Evolutionary conservation across 495 filamentous ascomycete species (phyloP), one percentile per base, ranked within the genome.

Genomic region (Staphylotrichum tortipilum): DNA sequence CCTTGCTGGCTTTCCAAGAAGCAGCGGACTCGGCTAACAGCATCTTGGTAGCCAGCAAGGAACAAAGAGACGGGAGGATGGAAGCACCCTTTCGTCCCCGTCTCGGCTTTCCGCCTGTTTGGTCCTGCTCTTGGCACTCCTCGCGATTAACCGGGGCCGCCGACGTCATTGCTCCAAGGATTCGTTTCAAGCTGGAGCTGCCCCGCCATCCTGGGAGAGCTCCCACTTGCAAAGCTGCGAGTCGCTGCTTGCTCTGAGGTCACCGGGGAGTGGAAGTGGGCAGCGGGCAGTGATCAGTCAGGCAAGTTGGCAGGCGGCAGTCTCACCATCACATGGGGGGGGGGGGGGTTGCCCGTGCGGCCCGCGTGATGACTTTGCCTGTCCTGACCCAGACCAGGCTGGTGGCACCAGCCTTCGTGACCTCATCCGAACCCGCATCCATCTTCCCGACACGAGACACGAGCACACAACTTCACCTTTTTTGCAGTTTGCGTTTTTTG

Each of bases 151-250:
- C 52, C 41, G 55, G 57, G 56, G 51, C 58, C 58, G 49, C 53
- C 55, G 53, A 65, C 60, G 62, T 65, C 62, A 65, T 63, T 49
- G 49, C 18, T n/a, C n/a, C n/a, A n/a, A n/a, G n/a, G n/a, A n/a
- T n/a, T n/a, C n/a, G n/a, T n/a, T n/a, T n/a, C n/a, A n/a, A 17
- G 22, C 24, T 30, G 22, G 41, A 14, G 14, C 19, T 28, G 36
- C 33, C 35, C 37, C 41, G 44, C 47, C n/a, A n/a, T n/a, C n/a
- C n/a, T n/a, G n/a, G n/a, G n/a, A n/a, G n/a, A n/a, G n/a, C n/a
- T n/a, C n/a, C n/a, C n/a, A n/a, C n/a, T n/a, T n/a, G n/a, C n/a
- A n/a, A n/a, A n/a, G n/a, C n/a, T n/a, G n/a, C n/a, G n/a, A 18
- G 6, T 24, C 37, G 0, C 34, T 41, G 21, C n/a, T n/a, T 29